A percentile compares a stretch with the other conserved stretches of the same genome.
phyloP scores from a whole-genome alignment of 1,139 yeast genomes.

The Candida sanyaensis region DNA sequence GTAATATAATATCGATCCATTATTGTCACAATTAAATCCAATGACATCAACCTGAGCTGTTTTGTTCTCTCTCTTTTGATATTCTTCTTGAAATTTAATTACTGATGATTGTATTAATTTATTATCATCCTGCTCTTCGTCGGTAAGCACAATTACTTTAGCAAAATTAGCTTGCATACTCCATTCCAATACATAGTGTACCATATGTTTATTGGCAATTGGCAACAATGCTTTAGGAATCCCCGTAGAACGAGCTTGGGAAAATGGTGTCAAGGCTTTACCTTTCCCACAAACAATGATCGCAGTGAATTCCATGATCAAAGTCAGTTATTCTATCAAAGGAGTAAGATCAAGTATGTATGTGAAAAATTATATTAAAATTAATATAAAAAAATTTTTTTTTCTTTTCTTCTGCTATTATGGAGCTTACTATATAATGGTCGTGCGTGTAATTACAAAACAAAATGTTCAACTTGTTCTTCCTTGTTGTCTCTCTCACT shows the following conservation, averaged over 20 bases:
- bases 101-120: slow-evolving; percentile 40
- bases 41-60: slow-evolving; percentile 38
- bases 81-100: slow-evolving; percentile 37
- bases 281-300: slow-evolving; percentile 89
- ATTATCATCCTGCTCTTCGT: slow-evolving; percentile 26
- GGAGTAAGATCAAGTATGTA: not conserved
- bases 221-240: slow-evolving; percentile 85
- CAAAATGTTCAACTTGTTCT: no score
- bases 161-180: slow-evolving; percentile 83
- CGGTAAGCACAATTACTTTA: slow-evolving; percentile 44
- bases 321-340: not conserved
- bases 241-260: slow-evolving; percentile 59
- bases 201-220: slow-evolving; percentile 87
- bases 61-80: slow-evolving; percentile 10
- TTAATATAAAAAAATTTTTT: not conserved
- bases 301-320: slow-evolving; percentile 88
- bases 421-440: not conserved
- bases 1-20: slow-evolving; percentile 64
- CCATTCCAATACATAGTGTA: slow-evolving; percentile 89
- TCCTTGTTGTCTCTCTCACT: not conserved
- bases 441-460: not conserved
- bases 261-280: slow-evolving; percentile 67
- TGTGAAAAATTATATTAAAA: not conserved
- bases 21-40: slow-evolving; percentile 47
- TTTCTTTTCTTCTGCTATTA: not conserved